phyloP scores from a whole-genome alignment of 164 flowering plant species.

The grape (Vitis vinifera) region DNA sequence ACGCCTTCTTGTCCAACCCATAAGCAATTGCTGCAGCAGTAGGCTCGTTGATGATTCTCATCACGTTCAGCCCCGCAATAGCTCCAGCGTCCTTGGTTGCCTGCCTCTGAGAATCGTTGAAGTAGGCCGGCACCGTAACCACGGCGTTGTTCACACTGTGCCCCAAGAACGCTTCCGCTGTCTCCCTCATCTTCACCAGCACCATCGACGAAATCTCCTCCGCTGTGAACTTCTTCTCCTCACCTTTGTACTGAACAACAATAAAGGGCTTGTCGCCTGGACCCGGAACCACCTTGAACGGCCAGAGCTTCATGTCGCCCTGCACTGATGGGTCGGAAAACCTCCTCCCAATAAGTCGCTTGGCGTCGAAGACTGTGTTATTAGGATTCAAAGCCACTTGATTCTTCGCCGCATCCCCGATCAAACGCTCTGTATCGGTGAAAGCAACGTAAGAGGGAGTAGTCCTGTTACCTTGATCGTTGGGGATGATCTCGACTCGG shows the following conservation, averaged over 20 bases:
- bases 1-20: constrained; percentile 27
- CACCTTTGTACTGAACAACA: constrained; percentile 27
- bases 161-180: constrained; percentile 23
- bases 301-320: constrained; percentile 33
- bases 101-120: constrained; percentile 32
- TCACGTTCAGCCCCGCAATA: constrained; percentile 23
- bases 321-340: constrained; percentile 28
- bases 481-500: constrained; percentile 30
- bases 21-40: constrained; percentile 27
- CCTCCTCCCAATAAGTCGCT: constrained; percentile 27
- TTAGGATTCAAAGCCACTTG: constrained; percentile 31
- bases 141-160: constrained; percentile 24
- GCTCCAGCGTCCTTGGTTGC: constrained; percentile 32
- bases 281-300: constrained; percentile 21
- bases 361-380: constrained; percentile 32
- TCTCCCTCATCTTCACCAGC: constrained; percentile 23
- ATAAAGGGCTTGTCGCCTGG: constrained; percentile 31
- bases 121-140: constrained; percentile 29
- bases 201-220: constrained; percentile 32
- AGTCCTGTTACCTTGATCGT: constrained; percentile 35
- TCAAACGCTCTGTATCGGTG: constrained; percentile 27
- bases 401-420: constrained; percentile 29
- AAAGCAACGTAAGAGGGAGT: constrained; percentile 33
- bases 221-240: constrained; percentile 24
- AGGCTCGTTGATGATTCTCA: constrained; percentile 30